phyloP scores from a whole-genome alignment of 2,329 filamentous ascomycete species.

The Arthrobotrys iridis region DNA sequence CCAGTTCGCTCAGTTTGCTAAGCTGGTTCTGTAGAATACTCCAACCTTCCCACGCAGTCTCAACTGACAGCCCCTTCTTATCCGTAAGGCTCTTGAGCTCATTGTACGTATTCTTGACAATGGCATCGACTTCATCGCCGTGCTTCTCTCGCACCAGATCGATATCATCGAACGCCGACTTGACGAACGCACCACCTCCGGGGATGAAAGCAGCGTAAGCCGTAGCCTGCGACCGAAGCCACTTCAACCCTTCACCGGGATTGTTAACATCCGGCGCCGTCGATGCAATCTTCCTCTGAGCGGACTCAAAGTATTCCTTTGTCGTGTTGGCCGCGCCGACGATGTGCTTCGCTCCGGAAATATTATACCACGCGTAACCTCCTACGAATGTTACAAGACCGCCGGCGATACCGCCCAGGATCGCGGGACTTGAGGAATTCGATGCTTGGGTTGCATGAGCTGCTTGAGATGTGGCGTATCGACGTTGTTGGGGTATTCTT shows the following conservation, averaged over 20 bases:
- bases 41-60: constrained; percentile 71
- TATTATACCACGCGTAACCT: constrained; percentile 9
- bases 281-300: constrained; percentile 3
- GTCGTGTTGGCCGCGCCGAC: neutral
- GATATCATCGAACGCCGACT: constrained; percentile 75
- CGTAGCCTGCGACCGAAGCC: constrained; percentile 5
- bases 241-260: constrained; percentile 9
- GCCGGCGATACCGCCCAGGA: constrained; percentile 6
- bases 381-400: neutral
- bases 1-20: constrained; percentile 70
- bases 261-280: constrained; percentile 10
- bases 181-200: constrained; percentile 74
- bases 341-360: constrained; percentile 5
- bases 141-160: constrained; percentile 75
- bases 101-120: constrained; percentile 73
- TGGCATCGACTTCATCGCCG: constrained; percentile 74
- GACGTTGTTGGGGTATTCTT: neutral
- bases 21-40: constrained; percentile 73
- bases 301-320: constrained; percentile 13
- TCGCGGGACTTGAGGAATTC: neutral
- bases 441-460: neutral
- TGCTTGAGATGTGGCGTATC: neutral
- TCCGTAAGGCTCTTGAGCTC: constrained; percentile 69
- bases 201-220: constrained; percentile 77
- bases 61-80: constrained; percentile 70